Percentiles rank a stretch among this genome's conserved stretches.
Conservation (phyloP, 2,329 filamentous ascomycete species). For the Colletotrichum cuscutae region DNA sequence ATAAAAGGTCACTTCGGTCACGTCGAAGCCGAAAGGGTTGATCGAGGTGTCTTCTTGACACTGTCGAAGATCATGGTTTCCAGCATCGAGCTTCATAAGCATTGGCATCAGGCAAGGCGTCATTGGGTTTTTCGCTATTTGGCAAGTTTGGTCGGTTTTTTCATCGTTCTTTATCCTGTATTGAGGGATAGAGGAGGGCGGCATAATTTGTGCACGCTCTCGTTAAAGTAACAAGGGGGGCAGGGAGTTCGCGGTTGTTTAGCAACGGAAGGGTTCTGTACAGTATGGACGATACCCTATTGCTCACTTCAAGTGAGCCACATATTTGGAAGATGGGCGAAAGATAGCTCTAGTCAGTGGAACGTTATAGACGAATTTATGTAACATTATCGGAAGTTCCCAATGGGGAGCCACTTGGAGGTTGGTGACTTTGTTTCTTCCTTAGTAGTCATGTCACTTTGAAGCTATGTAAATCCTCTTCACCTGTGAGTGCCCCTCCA, state of each 20-base stretch:
- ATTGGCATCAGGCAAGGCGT: constrained; percentile 32
- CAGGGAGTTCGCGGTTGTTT: constrained; percentile 27
- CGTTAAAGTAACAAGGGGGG: constrained; percentile 4
- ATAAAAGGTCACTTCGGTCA: not conserved
- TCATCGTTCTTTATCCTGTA: not conserved
- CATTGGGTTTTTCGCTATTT: constrained; percentile 5
- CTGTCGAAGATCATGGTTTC: not conserved
- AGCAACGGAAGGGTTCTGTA: constrained; percentile 30
- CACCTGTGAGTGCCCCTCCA: not conserved
- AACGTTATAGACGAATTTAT: constrained; percentile 1
- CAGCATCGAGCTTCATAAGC: constrained; percentile 16
- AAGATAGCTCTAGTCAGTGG: constrained; percentile 10
- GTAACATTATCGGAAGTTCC: constrained; percentile 3
- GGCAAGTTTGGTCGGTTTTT: not conserved
- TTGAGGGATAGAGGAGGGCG: not conserved
- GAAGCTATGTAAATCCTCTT: not conserved
- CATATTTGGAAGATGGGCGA: constrained; percentile 24
- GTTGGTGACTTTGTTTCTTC: not conserved
- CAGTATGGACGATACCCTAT: constrained; percentile 35
- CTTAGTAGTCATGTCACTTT: not conserved
- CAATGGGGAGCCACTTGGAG: not conserved
- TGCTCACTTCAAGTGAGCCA: constrained; percentile 24
- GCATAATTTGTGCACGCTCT: constrained; percentile 1
- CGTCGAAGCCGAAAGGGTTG: not conserved
- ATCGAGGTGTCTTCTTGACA: not conserved